Percentiles rank a stretch among this genome's conserved stretches.
Evolutionary conservation across 2,329 filamentous ascomycete genomes (phyloP).

Genomic region (Calonectria montana): DNA sequence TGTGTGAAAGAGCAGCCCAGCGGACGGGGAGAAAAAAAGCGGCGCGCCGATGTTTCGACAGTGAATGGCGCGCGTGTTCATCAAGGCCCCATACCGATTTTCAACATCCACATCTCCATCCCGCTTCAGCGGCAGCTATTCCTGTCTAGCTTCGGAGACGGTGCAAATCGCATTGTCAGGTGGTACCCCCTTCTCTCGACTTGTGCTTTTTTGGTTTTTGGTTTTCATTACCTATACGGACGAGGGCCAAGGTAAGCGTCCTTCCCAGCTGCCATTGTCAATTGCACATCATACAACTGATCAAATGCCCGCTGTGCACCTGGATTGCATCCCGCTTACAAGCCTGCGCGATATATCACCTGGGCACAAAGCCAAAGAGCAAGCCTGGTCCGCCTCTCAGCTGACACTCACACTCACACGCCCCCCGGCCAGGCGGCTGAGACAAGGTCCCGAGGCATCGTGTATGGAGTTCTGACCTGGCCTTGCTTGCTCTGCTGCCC

Average conservation of each 20-base stretch:
- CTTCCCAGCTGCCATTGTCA: background rate
- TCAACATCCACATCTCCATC: conserved; percentile 22
- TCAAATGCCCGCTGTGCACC: background rate
- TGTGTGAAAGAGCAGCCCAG: background rate
- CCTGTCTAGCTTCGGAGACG: conserved; percentile 13
- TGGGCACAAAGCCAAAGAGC: background rate
- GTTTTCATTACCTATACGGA: no score
- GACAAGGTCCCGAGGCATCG: conserved; percentile 12
- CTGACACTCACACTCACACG: conserved; percentile 7
- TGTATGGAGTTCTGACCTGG: conserved; percentile 21
- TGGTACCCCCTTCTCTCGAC: background rate
- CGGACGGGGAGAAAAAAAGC: background rate
- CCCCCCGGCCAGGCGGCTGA: conserved; percentile 25
- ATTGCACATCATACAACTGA: background rate
- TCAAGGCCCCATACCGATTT: conserved; percentile 13
- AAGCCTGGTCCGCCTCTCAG: conserved; percentile 8
- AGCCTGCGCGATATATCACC: conserved; percentile 11
- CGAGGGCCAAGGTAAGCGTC: background rate
- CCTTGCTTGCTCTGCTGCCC: conserved; percentile 18
- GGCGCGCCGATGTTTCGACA: background rate
- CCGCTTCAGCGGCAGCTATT: conserved; percentile 29
- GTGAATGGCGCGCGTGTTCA: conserved; percentile 23
- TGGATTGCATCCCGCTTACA: background rate
- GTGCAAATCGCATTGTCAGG: background rate
- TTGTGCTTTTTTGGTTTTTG: no score